These are phyloP conservation scores for Wickerhamiella kazuoi DNA, from an alignment of 805 yeast genomes.

Conservation along the genomic window DNA sequence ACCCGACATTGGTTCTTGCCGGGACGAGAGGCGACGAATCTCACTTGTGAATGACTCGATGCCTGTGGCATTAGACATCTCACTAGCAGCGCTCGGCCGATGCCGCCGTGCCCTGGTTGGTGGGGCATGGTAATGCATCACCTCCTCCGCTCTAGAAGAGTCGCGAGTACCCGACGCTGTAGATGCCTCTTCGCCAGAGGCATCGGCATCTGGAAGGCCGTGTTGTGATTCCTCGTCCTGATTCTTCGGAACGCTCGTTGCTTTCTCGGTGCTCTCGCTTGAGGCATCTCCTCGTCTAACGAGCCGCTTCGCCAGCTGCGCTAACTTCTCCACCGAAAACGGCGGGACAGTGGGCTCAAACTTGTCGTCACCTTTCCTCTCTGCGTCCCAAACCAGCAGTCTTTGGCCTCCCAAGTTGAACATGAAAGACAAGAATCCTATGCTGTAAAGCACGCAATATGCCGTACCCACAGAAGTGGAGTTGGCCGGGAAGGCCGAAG, in stretches of 20 bases:
- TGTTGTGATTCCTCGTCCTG: not conserved
- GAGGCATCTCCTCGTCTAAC: constrained; percentile 6
- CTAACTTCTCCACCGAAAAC: constrained; percentile 4
- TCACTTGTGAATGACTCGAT: not conserved
- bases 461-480: constrained; percentile 68
- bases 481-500: constrained; percentile 34
- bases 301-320: not conserved
- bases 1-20: not conserved
- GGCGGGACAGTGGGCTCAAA: constrained; percentile 14
- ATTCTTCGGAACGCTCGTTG: not conserved
- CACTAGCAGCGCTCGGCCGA: not conserved
- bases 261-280: not conserved
- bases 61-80: not conserved
- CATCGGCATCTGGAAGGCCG: not conserved
- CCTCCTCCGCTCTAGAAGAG: not conserved
- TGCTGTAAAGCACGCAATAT: constrained; percentile 58
- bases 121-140: not conserved
- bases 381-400: constrained; percentile 54
- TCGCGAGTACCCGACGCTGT: not conserved
- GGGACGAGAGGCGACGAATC: not conserved
- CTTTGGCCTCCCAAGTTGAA: constrained; percentile 64
- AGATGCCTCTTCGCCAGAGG: too few relatives aligned
- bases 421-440: constrained; percentile 46
- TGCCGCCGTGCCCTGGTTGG: not conserved
- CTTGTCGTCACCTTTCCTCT: constrained; percentile 15